Evolutionary conservation across 2,329 filamentous ascomycete genomes (phyloP).

Genomic region (Aspergillus fructus): DNA sequence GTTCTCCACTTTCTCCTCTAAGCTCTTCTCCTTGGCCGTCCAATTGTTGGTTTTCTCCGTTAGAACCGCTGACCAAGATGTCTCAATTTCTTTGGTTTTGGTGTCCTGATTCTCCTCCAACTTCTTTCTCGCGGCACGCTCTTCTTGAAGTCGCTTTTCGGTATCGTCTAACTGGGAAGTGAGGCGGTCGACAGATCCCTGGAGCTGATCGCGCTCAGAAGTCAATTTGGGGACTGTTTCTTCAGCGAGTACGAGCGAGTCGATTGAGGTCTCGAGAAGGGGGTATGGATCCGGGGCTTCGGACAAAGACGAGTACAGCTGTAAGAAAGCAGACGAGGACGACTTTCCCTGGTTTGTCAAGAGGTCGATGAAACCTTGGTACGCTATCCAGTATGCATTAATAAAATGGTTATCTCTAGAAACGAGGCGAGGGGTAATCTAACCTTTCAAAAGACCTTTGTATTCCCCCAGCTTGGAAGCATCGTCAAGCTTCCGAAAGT

Average conservation of each 20-base stretch:
- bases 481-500: slow-evolving; percentile 93
- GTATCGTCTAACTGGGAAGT: slow-evolving; percentile 80
- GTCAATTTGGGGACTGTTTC: slow-evolving; percentile 87
- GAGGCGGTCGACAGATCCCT: slow-evolving; percentile 71
- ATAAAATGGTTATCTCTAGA: background rate
- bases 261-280: slow-evolving; percentile 90
- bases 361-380: slow-evolving; percentile 96
- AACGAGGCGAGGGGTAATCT: slow-evolving; percentile 1
- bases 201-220: slow-evolving; percentile 85
- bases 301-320: slow-evolving; percentile 87
- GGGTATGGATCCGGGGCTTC: slow-evolving; percentile 97
- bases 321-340: slow-evolving; percentile 87
- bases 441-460: slow-evolving; percentile 85
- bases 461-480: slow-evolving; percentile 80
- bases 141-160: slow-evolving; percentile 75
- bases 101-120: slow-evolving; percentile 74
- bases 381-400: slow-evolving; percentile 57
- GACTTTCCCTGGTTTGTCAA: slow-evolving; percentile 94
- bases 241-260: slow-evolving; percentile 86
- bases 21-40: slow-evolving; percentile 84
- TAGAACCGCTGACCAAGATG: slow-evolving; percentile 84
- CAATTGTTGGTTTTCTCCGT: slow-evolving; percentile 96
- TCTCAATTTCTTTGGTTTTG: slow-evolving; percentile 85
- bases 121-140: slow-evolving; percentile 69
- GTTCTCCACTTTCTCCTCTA: slow-evolving; percentile 92